Evolutionary conservation across 1,139 yeast genomes (phyloP), one percentile per base, ranked within the genome.

Genomic region (Geotrichum europaeum): DNA sequence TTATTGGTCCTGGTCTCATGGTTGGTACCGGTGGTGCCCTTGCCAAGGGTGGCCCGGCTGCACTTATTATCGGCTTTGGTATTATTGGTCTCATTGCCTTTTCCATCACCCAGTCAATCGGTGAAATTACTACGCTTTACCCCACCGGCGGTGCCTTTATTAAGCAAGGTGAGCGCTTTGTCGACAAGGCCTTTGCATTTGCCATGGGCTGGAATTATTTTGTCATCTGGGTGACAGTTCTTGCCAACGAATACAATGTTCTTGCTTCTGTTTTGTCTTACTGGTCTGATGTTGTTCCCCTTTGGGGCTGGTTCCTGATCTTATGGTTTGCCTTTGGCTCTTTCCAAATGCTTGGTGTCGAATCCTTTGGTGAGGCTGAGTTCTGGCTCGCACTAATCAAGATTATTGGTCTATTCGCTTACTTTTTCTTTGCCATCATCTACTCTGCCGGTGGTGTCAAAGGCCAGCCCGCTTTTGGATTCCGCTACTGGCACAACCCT

Each of bases 401-500:
- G 70, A 75, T 85, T 18, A 66, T 79, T 9, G 85, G 85, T 1
- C 73, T 85, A 34, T 70, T 80, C 6, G 87, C 86, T 1, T 83
- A 81, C 67, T 84, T 84, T 70, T 73, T 85, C 50, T 84, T 84
- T 64, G 76, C 86, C 36, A 78, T 85, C 55, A 76, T 84, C n/a
- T 84, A 84, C 68, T 81, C 84, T 20, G 78, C 86, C 24, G 96
- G 95, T 49, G 96, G 95, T 20, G 64, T 73, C 53, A 67, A 63
- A 22, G 69, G 70, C 34, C 69, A 67, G 63, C 64, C 65, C 2
- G 76, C 75, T 0, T 63, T 73, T 47, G 77, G 77, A 2, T 74
- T 74, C 67, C 74, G 70, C n/a, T 90, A 91, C 76, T 92, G 97
- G 97, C 84, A 92, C 74, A 77, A 91, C 70, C 97, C 97, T 2